Conservation (phyloP, 1,139 yeast species). For the Diutina catenulata region DNA sequence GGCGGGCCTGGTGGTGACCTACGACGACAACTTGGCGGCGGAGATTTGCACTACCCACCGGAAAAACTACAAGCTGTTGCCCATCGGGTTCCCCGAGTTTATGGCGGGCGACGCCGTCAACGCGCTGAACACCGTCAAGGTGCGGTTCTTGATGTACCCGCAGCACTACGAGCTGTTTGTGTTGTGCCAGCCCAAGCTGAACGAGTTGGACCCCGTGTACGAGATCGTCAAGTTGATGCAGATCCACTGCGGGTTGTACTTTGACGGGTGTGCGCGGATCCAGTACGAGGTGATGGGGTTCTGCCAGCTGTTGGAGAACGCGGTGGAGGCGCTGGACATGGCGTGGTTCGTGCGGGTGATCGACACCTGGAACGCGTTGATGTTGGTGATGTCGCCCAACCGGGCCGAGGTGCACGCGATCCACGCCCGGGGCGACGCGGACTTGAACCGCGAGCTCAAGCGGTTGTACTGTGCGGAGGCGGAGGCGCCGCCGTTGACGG, state of each 20-base stretch:
- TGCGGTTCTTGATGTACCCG: conserved; percentile 29
- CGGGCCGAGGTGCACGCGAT: conserved; percentile 9
- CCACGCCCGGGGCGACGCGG: not conserved
- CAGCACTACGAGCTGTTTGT: conserved; percentile 29
- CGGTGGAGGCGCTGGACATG: conserved; percentile 25
- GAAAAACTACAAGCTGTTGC: conserved; percentile 23
- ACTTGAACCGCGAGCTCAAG: not conserved
- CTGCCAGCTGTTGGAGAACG: conserved; percentile 18
- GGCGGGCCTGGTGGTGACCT: conserved; percentile 12
- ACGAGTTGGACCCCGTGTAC: conserved; percentile 57
- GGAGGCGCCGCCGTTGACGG: not conserved
- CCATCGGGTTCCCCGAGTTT: conserved; percentile 27
- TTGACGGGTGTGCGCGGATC: conserved; percentile 25
- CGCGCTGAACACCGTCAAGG: conserved; percentile 18
- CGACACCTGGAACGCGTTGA: conserved; percentile 32
- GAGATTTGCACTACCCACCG: conserved; percentile 18
- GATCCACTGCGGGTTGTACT: conserved; percentile 30
- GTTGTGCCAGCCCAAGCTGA: conserved; percentile 35
- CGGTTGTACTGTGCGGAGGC: not conserved
- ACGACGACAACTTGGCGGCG: conserved; percentile 18
- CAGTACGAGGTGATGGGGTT: conserved; percentile 25
- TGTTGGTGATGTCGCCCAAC: conserved; percentile 25
- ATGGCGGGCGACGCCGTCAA: conserved; percentile 11
- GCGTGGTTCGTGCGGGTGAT: conserved; percentile 22
- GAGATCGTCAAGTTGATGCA: conserved; percentile 51